Evolutionary conservation across 768 basidiomycete species (phyloP).

Genomic region (Pisolithus tinctorius): DNA sequence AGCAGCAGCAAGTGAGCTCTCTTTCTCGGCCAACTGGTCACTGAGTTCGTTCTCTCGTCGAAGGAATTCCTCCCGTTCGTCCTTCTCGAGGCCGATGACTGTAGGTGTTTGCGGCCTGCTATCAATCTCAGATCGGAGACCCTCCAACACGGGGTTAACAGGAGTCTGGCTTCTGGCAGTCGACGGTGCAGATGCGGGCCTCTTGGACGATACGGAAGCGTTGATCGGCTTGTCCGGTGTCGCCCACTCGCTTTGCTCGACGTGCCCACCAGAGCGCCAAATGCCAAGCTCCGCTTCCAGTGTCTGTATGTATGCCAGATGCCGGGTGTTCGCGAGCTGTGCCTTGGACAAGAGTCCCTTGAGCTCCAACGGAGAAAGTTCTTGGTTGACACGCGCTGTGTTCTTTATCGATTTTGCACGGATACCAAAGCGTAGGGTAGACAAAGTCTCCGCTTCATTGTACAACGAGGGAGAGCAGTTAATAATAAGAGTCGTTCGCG

Average conservation of each 20-base stretch:
- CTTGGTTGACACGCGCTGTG: slow-evolving; percentile 96
- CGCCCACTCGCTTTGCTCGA: slow-evolving; percentile 82
- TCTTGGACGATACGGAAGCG: slow-evolving; percentile 40
- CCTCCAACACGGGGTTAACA: slow-evolving; percentile 65
- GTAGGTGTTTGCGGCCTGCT: slow-evolving; percentile 92
- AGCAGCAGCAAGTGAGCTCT: slow-evolving; percentile 69
- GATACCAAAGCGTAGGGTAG: slow-evolving; percentile 98
- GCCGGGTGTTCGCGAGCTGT: slow-evolving; percentile 74
- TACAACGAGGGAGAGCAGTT: slow-evolving; percentile 98
- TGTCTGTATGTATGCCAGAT: slow-evolving; percentile 80
- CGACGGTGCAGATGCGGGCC: slow-evolving; percentile 49
- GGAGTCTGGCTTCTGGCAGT: slow-evolving; percentile 69
- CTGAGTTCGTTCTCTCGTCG: slow-evolving; percentile 94
- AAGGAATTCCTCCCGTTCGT: slow-evolving; percentile 96
- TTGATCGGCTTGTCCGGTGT: slow-evolving; percentile 50
- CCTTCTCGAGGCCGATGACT: slow-evolving; percentile 82
- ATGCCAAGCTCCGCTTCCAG: slow-evolving; percentile 86
- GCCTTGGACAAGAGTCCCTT: slow-evolving; percentile 89
- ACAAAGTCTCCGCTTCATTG: slow-evolving; percentile 94
- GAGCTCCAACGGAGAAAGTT: slow-evolving; percentile 93
- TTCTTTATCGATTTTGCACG: slow-evolving; percentile 99
- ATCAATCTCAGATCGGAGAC: slow-evolving; percentile 63
- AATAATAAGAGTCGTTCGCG: slow-evolving; percentile 95
- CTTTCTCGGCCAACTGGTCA: slow-evolving; percentile 88
- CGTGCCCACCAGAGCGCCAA: slow-evolving; percentile 84